A percentile compares a stretch with the other conserved stretches of the same genome.
phyloP scores from a whole-genome alignment of 176 grass and related monocot genomes.

The Cenchrus purpureus region DNA sequence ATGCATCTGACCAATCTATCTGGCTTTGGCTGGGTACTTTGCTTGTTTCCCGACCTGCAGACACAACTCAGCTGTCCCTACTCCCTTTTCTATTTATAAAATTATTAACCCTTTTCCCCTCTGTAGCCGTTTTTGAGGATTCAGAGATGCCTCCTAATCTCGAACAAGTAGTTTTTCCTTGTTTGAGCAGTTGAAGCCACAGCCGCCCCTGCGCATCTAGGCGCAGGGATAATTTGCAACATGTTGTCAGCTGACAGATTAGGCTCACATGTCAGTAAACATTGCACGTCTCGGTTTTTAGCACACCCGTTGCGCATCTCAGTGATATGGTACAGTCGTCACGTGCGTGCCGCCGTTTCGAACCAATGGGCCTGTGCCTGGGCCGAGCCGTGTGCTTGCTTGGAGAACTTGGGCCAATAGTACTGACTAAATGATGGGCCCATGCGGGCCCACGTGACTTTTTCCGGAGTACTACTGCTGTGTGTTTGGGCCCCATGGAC shows the following conservation, averaged over 20 bases:
- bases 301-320: background rate
- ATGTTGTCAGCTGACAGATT: background rate
- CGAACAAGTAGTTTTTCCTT: background rate
- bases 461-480: background rate
- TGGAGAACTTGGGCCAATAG: too few species aligned
- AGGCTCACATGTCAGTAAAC: background rate
- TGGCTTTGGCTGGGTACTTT: background rate
- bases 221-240: too few species aligned
- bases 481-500: background rate
- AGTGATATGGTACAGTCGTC: background rate
- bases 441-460: background rate
- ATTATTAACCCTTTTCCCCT: background rate
- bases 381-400: background rate
- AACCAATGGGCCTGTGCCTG: background rate
- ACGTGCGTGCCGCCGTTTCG: background rate
- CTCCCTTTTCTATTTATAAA: background rate
- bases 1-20: background rate
- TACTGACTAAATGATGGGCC: background rate
- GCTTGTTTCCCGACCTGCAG: slow-evolving; percentile 28
- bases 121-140: background rate
- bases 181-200: background rate
- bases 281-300: too few species aligned
- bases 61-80: background rate
- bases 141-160: background rate
- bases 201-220: background rate